A percentile compares a stretch with the other conserved stretches of the same genome.
Evolutionary conservation across 192 early-diverging fungal genomes (phyloP).

Genomic region (Dimargaris cristalligena): DNA sequence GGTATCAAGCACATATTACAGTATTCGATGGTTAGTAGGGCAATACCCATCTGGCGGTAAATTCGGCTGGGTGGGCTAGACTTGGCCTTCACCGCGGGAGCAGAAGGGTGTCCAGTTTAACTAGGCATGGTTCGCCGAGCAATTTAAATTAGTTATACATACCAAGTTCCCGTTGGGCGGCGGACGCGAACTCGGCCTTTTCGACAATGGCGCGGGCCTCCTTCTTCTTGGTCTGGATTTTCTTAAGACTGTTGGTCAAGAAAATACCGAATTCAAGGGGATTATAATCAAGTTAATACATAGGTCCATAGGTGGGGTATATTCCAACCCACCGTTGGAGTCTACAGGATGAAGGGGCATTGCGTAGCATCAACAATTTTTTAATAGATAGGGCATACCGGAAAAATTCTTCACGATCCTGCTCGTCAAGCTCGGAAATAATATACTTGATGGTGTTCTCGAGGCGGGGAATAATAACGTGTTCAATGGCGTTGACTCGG

Average conservation of each 20-base stretch:
- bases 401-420: slow-evolving; percentile 98
- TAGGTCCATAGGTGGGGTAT: too few species aligned
- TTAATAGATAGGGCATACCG: slow-evolving; percentile 28
- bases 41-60: not conserved
- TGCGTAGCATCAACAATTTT: too few species aligned
- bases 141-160: slow-evolving; percentile 13
- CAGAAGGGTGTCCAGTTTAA: slow-evolving; percentile 10
- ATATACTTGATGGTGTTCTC: slow-evolving; percentile 98
- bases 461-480: slow-evolving; percentile 95
- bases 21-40: not conserved
- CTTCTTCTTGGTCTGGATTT: slow-evolving; percentile 99
- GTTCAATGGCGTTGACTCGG: slow-evolving; percentile 97
- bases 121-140: not conserved
- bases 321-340: too few species aligned
- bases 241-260: slow-evolving; percentile 56
- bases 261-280: too few species aligned
- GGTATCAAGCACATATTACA: too few species aligned
- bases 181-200: slow-evolving; percentile 35
- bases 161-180: slow-evolving; percentile 21
- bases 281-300: too few species aligned
- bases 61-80: slow-evolving; percentile 7
- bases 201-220: slow-evolving; percentile 30
- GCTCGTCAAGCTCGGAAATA: slow-evolving; percentile 91
- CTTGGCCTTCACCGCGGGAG: not conserved
- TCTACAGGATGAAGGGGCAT: too few species aligned